Conservation (phyloP, 108 stramenopile genomes). For the Tribonema minus region DNA sequence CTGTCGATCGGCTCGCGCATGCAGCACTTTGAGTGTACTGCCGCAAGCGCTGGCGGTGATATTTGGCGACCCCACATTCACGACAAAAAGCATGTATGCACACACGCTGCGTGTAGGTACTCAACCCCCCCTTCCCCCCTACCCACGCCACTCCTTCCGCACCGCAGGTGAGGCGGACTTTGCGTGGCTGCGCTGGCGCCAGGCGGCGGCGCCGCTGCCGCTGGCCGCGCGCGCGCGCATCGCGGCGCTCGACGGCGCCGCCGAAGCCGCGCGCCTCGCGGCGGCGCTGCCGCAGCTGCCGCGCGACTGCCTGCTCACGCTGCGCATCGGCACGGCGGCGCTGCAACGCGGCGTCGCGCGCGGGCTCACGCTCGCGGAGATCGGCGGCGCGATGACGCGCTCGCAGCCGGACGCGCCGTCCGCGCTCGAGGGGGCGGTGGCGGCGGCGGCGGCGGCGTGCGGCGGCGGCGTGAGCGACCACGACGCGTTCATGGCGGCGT, state of each 20-base stretch:
- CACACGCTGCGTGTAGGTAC: too few relatives aligned
- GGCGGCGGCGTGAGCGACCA: too few relatives aligned
- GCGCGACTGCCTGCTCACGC: neutral
- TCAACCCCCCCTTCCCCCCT: too few relatives aligned
- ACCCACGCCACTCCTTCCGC: too few relatives aligned
- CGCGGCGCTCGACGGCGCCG: neutral
- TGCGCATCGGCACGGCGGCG: constrained; percentile 15
- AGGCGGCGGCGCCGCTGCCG: neutral
- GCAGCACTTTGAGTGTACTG: too few relatives aligned
- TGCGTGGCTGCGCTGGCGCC: constrained; percentile 1
- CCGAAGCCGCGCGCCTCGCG: neutral
- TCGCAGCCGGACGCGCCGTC: neutral
- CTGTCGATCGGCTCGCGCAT: too few relatives aligned
- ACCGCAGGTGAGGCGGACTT: neutral
- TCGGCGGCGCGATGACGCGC: neutral
- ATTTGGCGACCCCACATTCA: too few relatives aligned
- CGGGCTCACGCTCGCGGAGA: neutral
- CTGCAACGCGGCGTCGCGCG: constrained; percentile 1
- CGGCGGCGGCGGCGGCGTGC: too few relatives aligned
- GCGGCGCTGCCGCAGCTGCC: neutral
- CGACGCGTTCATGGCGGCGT: too few relatives aligned
- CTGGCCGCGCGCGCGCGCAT: neutral
- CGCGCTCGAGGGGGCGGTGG: neutral
- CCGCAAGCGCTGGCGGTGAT: too few relatives aligned
- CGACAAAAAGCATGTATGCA: too few relatives aligned